These are phyloP conservation scores for Aureococcus anophagefferens DNA, from an alignment of 108 stramenopile species.

Conservation along the genomic window DNA sequence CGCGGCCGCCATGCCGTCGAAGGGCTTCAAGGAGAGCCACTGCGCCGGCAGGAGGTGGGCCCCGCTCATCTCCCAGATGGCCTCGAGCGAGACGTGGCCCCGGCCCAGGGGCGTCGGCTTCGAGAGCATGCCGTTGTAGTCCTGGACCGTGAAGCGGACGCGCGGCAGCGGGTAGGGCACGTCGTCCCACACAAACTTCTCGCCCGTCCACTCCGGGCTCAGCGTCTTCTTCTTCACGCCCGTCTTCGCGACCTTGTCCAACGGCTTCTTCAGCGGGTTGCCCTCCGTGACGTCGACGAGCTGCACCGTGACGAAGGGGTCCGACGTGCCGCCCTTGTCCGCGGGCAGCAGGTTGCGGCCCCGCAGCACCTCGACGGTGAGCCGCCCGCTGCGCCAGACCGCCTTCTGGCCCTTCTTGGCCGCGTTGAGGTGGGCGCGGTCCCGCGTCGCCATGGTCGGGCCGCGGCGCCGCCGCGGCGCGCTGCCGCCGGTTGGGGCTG, in stretches of 20 bases:
- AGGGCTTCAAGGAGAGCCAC: background rate
- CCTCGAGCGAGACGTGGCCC: too few relatives aligned
- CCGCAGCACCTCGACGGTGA: background rate
- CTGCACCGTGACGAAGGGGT: too few relatives aligned
- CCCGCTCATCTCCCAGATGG: too few relatives aligned
- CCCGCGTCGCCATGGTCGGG: too few relatives aligned
- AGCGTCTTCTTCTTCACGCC: background rate
- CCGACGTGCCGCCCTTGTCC: too few relatives aligned
- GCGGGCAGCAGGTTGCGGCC: background rate
- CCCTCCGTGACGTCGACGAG: too few relatives aligned
- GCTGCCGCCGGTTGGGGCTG: too few relatives aligned
- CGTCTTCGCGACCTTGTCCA: background rate
- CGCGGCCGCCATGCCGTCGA: background rate
- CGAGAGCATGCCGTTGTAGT: too few relatives aligned
- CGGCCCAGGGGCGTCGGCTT: too few relatives aligned
- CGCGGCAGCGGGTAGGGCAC: background rate
- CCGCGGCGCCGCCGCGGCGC: too few relatives aligned
- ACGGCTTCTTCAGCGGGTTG: background rate
- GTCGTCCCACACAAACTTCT: background rate
- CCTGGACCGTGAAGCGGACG: background rate
- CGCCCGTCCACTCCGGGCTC: background rate
- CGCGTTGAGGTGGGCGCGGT: too few relatives aligned
- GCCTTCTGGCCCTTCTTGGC: too few relatives aligned
- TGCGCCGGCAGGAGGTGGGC: background rate
- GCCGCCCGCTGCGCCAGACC: background rate